A percentile compares a stretch with the other conserved stretches of the same genome.
These are phyloP conservation scores for Populus pruinosa DNA, from an alignment of 345 rosid species.

Conservation along the genomic window DNA sequence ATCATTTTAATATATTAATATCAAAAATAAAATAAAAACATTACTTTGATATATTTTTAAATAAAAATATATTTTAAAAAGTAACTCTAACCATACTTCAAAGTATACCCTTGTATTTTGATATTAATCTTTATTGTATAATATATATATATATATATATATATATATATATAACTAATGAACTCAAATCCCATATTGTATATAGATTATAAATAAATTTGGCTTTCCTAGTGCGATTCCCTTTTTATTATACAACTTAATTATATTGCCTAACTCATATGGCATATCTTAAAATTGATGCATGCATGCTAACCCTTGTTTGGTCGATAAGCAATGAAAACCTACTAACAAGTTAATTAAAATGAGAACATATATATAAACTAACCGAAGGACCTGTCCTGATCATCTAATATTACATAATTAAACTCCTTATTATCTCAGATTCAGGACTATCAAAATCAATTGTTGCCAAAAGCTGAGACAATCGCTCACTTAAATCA, in stretches of 20 bases:
- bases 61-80: no score
- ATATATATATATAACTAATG: no score
- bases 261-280: slow-evolving; percentile 22
- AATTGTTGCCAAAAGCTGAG: slow-evolving; percentile 75
- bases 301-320: slow-evolving; percentile 9
- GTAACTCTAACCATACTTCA: no score
- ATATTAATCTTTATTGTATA: neutral
- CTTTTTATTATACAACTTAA: slow-evolving; percentile 34
- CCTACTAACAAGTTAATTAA: slow-evolving; percentile 1
- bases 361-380: neutral
- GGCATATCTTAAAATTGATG: slow-evolving; percentile 11
- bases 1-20: no score
- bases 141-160: no score
- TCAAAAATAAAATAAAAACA: no score
- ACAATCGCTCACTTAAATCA: slow-evolving; percentile 81
- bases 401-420: slow-evolving; percentile 30
- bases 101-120: no score
- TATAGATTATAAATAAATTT: neutral
- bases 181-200: neutral
- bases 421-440: slow-evolving; percentile 84
- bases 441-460: slow-evolving; percentile 92
- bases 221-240: slow-evolving; percentile 43
- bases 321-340: slow-evolving; percentile 37
- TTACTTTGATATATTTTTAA: no score
- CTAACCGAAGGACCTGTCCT: neutral